Base-by-base conservation (phyloP, 1,139 yeast genomes). In the Debaryomyces singareniensis region DNA sequence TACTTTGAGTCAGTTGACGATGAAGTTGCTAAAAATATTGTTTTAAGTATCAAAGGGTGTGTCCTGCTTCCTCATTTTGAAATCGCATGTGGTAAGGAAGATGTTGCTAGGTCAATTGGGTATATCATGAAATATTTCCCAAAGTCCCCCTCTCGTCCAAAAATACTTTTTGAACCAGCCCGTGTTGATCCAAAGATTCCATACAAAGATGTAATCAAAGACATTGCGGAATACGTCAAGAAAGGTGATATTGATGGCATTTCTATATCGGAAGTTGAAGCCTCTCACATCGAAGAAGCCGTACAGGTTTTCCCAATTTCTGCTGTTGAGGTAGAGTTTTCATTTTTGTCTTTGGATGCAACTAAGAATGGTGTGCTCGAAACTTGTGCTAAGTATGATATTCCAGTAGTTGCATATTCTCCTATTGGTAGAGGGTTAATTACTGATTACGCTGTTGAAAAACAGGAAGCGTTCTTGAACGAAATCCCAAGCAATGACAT, bases 371-470 rank as follows among this genome's bases (percentile, higher is more conserved):
- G 89, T 2, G 68, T 80, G 13, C 69, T 78, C 37, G 68, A 64
- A 11, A 78, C 77, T 35, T 60, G 71, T 24, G 49, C 67, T 10
- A 43, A 47, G 28, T 40, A 44, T 28, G 47, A 49, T 24, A 68
- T 85, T 34, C 81, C 91, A 5, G 61, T 84, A 23, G 58, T 82
- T 37, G 85, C 89, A 16, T 85, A 86, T 55, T 80, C 94, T 16
- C 95, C 95, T 25, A 63, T 86, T 37, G 78, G 86, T n/a, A 67
- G 83, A 45, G 95, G 96, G 1, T 55, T 77, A 34, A 67, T 86
- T 36, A 78, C 93, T 5, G 93, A 91, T 34, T 40, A 40, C 29
- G 47, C 60, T 12, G 68, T 75, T 34, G 70, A 58, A 26, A 49
- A 66, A 6, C 43, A 56, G 4, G 58, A 58, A 4, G 44, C 41